A percentile compares a stretch with the other conserved stretches of the same genome.
These are phyloP conservation scores for Phoenix roebelenii DNA, from an alignment of 176 grass and related monocot genomes.

Conservation along the genomic window DNA sequence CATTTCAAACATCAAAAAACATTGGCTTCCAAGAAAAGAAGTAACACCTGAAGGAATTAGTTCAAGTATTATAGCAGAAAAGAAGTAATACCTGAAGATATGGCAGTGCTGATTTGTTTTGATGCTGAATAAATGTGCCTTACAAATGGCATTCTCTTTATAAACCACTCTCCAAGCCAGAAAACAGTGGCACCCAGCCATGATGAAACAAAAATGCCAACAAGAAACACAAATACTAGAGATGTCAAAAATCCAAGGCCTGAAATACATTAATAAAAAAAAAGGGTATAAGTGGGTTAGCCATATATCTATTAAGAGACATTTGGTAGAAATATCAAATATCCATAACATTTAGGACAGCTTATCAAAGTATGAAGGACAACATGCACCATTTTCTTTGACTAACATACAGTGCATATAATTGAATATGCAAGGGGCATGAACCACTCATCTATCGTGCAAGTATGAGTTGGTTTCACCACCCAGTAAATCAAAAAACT, in stretches of 20 bases:
- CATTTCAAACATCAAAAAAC: background rate
- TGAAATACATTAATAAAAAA: slow-evolving; percentile 21
- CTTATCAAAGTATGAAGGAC: too few relatives aligned
- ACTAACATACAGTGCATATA: too few relatives aligned
- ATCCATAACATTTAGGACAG: too few relatives aligned
- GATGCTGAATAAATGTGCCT: slow-evolving; percentile 72
- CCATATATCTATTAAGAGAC: background rate
- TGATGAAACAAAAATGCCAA: slow-evolving; percentile 99
- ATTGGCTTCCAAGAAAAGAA: background rate
- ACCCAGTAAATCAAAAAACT: too few relatives aligned
- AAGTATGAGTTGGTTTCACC: too few relatives aligned
- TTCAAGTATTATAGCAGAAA: too few relatives aligned
- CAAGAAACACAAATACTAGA: slow-evolving; percentile 88
- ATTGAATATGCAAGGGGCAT: too few relatives aligned
- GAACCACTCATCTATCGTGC: too few relatives aligned
- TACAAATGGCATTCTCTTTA: slow-evolving; percentile 19
- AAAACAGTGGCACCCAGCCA: slow-evolving; percentile 90
- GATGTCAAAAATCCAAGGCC: slow-evolving; percentile 98
- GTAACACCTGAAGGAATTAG: background rate
- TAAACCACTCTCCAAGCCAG: slow-evolving; percentile 72
- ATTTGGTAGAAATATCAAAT: too few relatives aligned
- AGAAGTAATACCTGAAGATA: slow-evolving; percentile 75
- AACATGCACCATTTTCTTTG: too few relatives aligned
- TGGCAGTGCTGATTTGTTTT: slow-evolving; percentile 98
- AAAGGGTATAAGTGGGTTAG: too few relatives aligned